Evolutionary conservation across 148 eudicot genomes (phyloP), one percentile per base, ranked within the genome.

Genomic region (Vaccinium vitisidaea): DNA sequence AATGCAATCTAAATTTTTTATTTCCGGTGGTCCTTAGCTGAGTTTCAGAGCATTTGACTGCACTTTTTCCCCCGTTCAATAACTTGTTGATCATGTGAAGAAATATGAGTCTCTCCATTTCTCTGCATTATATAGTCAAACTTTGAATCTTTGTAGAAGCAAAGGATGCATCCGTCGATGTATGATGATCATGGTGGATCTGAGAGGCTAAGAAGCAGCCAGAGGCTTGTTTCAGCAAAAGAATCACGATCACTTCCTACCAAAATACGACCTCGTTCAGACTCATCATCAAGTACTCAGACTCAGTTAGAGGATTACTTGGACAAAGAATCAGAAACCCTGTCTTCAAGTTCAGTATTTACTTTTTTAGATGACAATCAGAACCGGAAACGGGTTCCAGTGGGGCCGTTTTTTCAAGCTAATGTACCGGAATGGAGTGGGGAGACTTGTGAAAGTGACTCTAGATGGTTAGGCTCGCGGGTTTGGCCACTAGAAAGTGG

Each of bases 151-250:
- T 87, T 88, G 84, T 86, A 95, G 96, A 93, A 86, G 87, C 93
- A 88, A 88, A 94, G 81, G 89, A 93, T 93, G 92, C 98, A 93
- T 84, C 98, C 98, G 79, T 88, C 91, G 82, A 90, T 93, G 94
- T 94, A 90, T 77, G 95, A 96, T 36, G 94, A 91, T 74, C 86
- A 80, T 14, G 58, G 79, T 73, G 86, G 83, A 79, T 83, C 88
- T n/a, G 93, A 91, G 86, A 80, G 88, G 88, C 36, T 83, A 83
- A 87, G 96, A 89, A 87, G 84, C 79, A 92, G 97, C 82, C 90
- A 87, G 59, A 91, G 98, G 83, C 87, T 94, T n/a, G 52, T 86
- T 59, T 53, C 84, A 27, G 85, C 85, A 21, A 87, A 86, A 53
- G 86, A 88, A 69, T 58, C 82, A 13, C 77, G 67, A 23, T 77